A percentile compares a stretch with the other conserved stretches of the same genome.
phyloP scores from a whole-genome alignment of 495 filamentous ascomycete genomes.

The Neurospora terricola region DNA sequence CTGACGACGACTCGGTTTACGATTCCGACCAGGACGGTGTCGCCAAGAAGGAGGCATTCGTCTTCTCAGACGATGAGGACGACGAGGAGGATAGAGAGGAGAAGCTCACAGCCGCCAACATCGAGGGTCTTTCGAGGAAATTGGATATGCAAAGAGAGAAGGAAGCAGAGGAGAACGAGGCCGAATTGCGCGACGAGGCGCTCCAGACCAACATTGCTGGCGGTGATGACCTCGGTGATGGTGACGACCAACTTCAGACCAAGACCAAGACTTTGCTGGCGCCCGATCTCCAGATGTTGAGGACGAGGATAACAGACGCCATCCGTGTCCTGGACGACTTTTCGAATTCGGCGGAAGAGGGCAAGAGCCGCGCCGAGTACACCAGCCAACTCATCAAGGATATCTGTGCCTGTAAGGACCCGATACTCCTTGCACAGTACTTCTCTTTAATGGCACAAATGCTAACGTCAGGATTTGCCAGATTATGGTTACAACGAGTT shows the following conservation, averaged over 20 bases:
- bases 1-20: conserved; percentile 53
- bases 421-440: not conserved
- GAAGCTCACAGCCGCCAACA: conserved; percentile 89
- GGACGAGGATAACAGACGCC: conserved; percentile 85
- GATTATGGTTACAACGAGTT: conserved; percentile 73
- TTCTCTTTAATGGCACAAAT: not conserved
- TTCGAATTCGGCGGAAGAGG: conserved; percentile 63
- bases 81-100: conserved; percentile 83
- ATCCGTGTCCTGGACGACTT: conserved; percentile 87
- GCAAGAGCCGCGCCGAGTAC: conserved; percentile 77
- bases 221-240: conserved; percentile 43
- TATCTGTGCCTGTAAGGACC: conserved; percentile 56
- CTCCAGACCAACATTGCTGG: conserved; percentile 90
- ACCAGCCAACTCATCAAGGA: conserved; percentile 78
- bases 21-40: conserved; percentile 61
- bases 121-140: conserved; percentile 77
- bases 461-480: not conserved
- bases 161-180: conserved; percentile 68
- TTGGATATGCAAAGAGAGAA: conserved; percentile 60
- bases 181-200: conserved; percentile 74
- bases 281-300: conserved; percentile 81
- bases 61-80: conserved; percentile 95
- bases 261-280: conserved; percentile 50
- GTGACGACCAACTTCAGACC: conserved; percentile 32
- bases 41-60: conserved; percentile 48